Evolutionary conservation across 202 grass and related monocot species (phyloP).

Genomic region (Digitaria exilis): DNA sequence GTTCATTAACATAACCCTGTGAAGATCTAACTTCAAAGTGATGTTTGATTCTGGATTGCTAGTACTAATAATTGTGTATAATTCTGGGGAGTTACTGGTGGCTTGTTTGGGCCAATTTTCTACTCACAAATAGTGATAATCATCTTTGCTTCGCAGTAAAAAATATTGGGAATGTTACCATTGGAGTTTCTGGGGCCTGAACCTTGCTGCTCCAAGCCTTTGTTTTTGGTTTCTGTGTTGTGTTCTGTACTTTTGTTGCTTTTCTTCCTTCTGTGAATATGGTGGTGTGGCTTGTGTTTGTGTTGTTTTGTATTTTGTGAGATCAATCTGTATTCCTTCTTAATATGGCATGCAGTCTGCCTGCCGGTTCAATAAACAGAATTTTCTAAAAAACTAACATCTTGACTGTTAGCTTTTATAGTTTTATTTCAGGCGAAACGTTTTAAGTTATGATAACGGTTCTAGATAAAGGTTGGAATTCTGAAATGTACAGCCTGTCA

Average conservation of each 20-base stretch:
- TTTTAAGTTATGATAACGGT: neutral
- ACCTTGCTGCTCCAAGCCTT: neutral
- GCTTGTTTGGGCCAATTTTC: neutral
- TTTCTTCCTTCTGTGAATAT: neutral
- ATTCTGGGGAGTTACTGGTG: constrained; percentile 9
- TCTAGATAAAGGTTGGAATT: constrained; percentile 14
- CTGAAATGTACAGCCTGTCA: neutral
- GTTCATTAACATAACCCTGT: constrained; percentile 25
- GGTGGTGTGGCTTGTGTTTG: neutral
- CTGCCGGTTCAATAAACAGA: neutral
- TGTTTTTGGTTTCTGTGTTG: neutral
- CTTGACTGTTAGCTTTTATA: constrained; percentile 2
- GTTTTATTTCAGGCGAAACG: neutral
- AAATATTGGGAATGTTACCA: neutral
- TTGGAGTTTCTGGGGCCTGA: neutral
- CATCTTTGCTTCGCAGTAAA: constrained; percentile 13
- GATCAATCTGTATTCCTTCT: neutral
- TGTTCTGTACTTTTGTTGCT: neutral
- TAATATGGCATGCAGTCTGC: neutral
- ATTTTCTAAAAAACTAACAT: neutral
- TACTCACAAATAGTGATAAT: neutral
- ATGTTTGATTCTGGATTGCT: constrained; percentile 14
- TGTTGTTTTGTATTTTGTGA: neutral
- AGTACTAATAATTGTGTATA: neutral
- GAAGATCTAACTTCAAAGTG: neutral